These are phyloP conservation scores for Quercus phellos DNA, from an alignment of 331 rosid species.

Conservation along the genomic window DNA sequence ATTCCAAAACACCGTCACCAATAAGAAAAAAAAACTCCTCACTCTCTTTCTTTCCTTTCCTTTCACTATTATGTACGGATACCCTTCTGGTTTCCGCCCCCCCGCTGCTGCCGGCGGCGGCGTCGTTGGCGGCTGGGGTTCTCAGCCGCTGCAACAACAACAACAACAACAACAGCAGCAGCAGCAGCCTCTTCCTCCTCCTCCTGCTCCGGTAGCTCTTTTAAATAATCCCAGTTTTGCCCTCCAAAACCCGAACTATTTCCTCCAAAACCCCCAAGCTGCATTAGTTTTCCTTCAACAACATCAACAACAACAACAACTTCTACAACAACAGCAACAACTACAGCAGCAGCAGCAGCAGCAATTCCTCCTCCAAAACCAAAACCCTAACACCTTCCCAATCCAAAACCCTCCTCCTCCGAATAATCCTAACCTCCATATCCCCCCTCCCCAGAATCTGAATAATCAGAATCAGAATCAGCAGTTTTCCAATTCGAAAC, in stretches of 20 bases:
- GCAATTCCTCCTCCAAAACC: too few relatives aligned
- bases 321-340: too few relatives aligned
- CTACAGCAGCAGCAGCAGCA: too few relatives aligned
- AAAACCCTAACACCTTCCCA: too few relatives aligned
- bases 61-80: constrained; percentile 34
- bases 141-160: background rate
- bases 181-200: background rate
- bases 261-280: background rate
- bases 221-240: background rate
- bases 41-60: too few relatives aligned
- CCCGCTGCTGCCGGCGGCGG: constrained; percentile 6
- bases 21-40: too few relatives aligned
- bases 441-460: constrained; percentile 12
- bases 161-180: background rate
- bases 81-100: constrained; percentile 19
- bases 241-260: constrained; percentile 11
- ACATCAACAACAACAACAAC: too few relatives aligned
- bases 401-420: background rate
- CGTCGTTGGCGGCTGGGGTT: background rate
- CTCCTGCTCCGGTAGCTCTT: background rate
- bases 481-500: too few relatives aligned
- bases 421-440: constrained; percentile 15
- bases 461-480: background rate
- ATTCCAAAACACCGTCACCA: too few relatives aligned
- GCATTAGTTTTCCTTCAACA: too few relatives aligned